Evolutionary conservation across 192 early-diverging fungal genomes (phyloP).

Genomic region (Coemansia sp.): DNA sequence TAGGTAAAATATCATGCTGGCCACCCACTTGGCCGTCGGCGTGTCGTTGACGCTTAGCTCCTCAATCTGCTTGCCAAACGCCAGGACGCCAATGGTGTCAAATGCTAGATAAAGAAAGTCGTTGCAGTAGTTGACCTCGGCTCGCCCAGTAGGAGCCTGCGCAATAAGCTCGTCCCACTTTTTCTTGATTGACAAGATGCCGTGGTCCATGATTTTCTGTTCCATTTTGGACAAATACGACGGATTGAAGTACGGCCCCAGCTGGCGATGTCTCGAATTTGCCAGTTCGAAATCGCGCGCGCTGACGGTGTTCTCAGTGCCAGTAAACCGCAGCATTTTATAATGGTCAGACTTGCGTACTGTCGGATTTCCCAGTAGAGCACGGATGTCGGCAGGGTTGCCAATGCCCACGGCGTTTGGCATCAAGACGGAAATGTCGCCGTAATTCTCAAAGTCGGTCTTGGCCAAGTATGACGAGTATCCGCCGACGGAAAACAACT

Average conservation of each 20-base stretch:
- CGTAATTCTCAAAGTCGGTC: conserved; percentile 31
- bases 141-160: conserved; percentile 19
- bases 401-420: conserved; percentile 32
- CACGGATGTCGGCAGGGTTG: conserved; percentile 40
- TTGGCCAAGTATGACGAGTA: conserved; percentile 30
- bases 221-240: conserved; percentile 46
- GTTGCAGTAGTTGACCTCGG: conserved; percentile 48
- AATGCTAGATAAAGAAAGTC: conserved; percentile 48
- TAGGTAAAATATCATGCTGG: conserved; percentile 37
- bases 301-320: conserved; percentile 49
- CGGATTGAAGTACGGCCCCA: conserved; percentile 46
- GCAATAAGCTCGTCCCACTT: conserved; percentile 41
- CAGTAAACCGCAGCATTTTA: conserved; percentile 43
- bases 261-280: conserved; percentile 43
- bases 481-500: conserved; percentile 16
- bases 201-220: conserved; percentile 47
- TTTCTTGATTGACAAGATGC: conserved; percentile 29
- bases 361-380: conserved; percentile 21
- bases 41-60: conserved; percentile 34
- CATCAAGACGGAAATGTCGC: conserved; percentile 34
- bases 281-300: conserved; percentile 42
- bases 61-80: conserved; percentile 40
- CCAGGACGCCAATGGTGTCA: conserved; percentile 49
- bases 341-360: conserved; percentile 41
- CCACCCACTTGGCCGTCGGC: conserved; percentile 39